Base-by-base conservation (phyloP, 208 protist genomes). In the Trypanosoma conorhini region DNA sequence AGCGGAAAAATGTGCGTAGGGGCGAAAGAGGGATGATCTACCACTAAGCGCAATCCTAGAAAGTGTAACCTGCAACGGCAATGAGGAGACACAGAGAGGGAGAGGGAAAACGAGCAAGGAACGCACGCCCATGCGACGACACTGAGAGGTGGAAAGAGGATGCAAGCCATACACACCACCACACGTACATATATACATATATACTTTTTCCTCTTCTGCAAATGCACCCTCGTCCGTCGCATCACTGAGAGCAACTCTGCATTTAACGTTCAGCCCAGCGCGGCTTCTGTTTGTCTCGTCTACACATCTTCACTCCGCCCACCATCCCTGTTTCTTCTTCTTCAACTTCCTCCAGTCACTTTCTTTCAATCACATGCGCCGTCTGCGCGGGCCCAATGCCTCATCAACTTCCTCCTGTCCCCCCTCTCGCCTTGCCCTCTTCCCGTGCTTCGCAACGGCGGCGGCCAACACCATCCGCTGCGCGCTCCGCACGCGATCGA, bases 381-480 rank as follows among this genome's bases (percentile, higher is more conserved):
- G 50, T 26, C 50, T 54, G 22, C 50, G 50, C 17, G n/a, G 2
- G 7, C 9, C 17, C 50, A 26, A 26, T 24, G 50, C 50, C 50
- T 26, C 50, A 24, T 54, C 50, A 1, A 24, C 55, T 2, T 60
- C 31, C 26, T 60, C 46, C 1, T 42, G 21, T 1, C 40, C 56
- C 8, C 7, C 24, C 66, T 71, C 50, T 54, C 50, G 4, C 50
- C 55, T 26, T 31, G 35, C 19, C 13, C 48, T 65, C 15, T 61
- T 24, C 30, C 21, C 48, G 21, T 63, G 35, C 42, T 30, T 50
- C 17, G 70, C 62, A 13, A 62, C 52, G 17, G 50, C 35, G 5
- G 70, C 60, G 0, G 70, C 70, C 5, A 74, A 38, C 21, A 74
- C 50, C 70, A 74, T 74, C 19, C 70, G 26, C 28, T 74, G 70